These are phyloP conservation scores for Lathyrus oleraceus DNA, from an alignment of 306 rosid species.

Conservation along the genomic window DNA sequence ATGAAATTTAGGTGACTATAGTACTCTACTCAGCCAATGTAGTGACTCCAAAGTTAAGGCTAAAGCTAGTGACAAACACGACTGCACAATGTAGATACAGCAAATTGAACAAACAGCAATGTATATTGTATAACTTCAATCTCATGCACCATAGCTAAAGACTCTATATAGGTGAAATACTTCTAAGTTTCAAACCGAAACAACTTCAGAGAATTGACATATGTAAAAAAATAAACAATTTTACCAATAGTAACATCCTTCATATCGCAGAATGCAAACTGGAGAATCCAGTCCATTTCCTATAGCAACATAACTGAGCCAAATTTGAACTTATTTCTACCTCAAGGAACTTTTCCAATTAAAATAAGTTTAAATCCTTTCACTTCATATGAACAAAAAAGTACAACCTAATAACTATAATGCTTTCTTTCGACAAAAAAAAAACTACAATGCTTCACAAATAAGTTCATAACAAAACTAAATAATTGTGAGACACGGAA, in stretches of 20 bases:
- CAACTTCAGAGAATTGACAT: neutral
- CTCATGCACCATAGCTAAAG: neutral
- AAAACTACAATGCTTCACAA: neutral
- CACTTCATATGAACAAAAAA: neutral
- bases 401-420: neutral
- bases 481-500: neutral
- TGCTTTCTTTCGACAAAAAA: neutral
- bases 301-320: neutral
- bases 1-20: neutral
- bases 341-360: neutral
- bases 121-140: neutral
- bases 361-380: neutral
- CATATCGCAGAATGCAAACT: neutral
- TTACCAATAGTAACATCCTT: neutral
- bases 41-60: slow-evolving; percentile 28
- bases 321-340: neutral
- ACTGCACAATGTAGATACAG: neutral
- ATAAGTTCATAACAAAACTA: neutral
- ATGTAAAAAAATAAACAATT: neutral
- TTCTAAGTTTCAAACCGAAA: neutral
- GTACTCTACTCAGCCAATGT: neutral
- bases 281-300: neutral
- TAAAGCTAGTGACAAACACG: neutral
- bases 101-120: slow-evolving; percentile 4
- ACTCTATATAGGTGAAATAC: neutral